Evolutionary conservation across 805 yeast genomes (phyloP), one percentile per base, ranked within the genome.

Genomic region (Ogataea paraovalis): DNA sequence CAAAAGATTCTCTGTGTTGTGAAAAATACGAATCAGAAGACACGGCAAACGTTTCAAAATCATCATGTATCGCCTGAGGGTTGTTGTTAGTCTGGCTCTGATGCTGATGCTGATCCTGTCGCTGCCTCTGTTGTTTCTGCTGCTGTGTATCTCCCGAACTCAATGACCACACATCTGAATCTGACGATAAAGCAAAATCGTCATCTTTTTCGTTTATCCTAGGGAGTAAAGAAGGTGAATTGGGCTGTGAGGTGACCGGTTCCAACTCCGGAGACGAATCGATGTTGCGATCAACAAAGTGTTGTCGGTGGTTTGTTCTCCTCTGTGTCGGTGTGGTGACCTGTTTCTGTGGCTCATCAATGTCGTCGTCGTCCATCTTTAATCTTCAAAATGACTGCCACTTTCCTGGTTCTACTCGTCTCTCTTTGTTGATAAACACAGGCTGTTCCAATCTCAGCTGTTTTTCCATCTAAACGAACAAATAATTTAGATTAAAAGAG

Each of bases 1-100:
- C 56, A 43, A 56, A 54, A 1, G 61, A 56, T 20, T 55, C 65
- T 42, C 69, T 44, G 34, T 65, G 64, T 41, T 61, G 66, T 20
- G 67, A 62, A 45, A 59, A 65, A 37, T 65, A 65, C 8, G 68
- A 64, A 45, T 65, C 69, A 7, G 69, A 65, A 3, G 68, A 57
- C n/a, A 62, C 43, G 2, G 56, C 47, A 36, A 61, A 49, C 20
- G 55, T 43, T 25, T 52, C 59, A 30, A 53, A 39, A 32, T 19
- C 46, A 18, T 18, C 34, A n/a, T 41, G 46, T 22, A 25, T 27
- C 14, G 4, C 20, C 4, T 23, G 6, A 20, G 30, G 41, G 8
- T 25, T 25, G 19, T 16, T 40, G 14, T 2, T n/a, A 16, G 16
- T 28, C 18, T 27, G 25, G 16, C 18, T 20, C 10, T 40, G 16